Evolutionary conservation across 2,329 filamentous ascomycete genomes (phyloP).

Genomic region (Xylariaceae sp.): DNA sequence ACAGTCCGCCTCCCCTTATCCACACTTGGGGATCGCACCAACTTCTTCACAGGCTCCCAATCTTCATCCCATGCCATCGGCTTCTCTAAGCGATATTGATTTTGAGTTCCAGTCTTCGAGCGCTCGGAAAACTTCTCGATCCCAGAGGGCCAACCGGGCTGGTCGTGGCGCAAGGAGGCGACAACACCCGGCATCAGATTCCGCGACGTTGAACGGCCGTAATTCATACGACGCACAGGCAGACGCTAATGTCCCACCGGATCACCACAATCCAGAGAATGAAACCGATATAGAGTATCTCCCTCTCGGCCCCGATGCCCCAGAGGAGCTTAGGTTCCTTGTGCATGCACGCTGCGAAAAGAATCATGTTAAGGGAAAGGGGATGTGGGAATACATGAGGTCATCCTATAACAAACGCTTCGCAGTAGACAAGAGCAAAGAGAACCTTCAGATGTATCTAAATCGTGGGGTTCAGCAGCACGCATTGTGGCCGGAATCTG

Average conservation of each 20-base stretch:
- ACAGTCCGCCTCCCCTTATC: too few relatives aligned
- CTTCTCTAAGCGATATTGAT: too few relatives aligned
- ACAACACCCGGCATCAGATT: slow-evolving; percentile 11
- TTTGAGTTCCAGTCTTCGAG: too few relatives aligned
- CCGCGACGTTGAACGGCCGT: slow-evolving; percentile 6
- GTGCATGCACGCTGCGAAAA: slow-evolving; percentile 46
- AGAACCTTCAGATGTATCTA: slow-evolving; percentile 55
- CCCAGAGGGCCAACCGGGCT: slow-evolving; percentile 18
- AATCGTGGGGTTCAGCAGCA: slow-evolving; percentile 48
- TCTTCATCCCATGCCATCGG: too few relatives aligned
- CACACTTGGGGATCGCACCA: too few relatives aligned
- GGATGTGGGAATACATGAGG: slow-evolving; percentile 53
- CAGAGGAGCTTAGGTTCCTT: slow-evolving; percentile 46
- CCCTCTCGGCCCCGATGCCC: slow-evolving; percentile 41
- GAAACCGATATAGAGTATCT: slow-evolving; percentile 22
- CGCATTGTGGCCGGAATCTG: slow-evolving; percentile 44
- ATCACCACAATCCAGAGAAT: neutral
- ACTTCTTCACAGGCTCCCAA: neutral
- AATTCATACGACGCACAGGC: slow-evolving; percentile 1
- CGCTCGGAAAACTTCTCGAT: slow-evolving; percentile 18
- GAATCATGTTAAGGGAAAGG: slow-evolving; percentile 47
- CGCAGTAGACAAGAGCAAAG: slow-evolving; percentile 44
- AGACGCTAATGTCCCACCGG: neutral
- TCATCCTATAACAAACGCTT: slow-evolving; percentile 26
- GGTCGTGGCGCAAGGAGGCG: slow-evolving; percentile 19